phyloP scores from a whole-genome alignment of 331 rosid species.

The Acacia concinna region DNA sequence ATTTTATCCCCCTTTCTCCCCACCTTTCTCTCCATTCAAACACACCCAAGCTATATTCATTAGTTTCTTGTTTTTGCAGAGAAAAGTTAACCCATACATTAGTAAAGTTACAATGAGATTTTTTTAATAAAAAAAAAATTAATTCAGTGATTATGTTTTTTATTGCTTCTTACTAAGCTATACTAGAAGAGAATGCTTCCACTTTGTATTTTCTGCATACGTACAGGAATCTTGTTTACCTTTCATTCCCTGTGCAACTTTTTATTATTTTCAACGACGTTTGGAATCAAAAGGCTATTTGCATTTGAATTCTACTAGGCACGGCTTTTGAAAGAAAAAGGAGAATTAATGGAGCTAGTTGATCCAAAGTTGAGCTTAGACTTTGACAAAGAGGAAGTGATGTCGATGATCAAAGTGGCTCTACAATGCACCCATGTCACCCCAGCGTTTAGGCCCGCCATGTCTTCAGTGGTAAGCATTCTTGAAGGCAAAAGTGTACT shows the following conservation, averaged over 20 bases:
- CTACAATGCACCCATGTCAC: slow-evolving; percentile 57
- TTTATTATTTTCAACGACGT: background rate
- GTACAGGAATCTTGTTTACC: no score
- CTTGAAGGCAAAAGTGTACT: slow-evolving; percentile 53
- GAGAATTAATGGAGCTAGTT: slow-evolving; percentile 57
- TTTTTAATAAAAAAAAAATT: background rate
- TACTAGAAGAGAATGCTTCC: background rate
- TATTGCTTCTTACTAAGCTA: background rate
- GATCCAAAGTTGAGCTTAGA: slow-evolving; percentile 55
- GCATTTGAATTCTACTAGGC: slow-evolving; percentile 43
- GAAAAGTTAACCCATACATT: background rate
- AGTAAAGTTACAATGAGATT: background rate
- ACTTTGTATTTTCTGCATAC: background rate
- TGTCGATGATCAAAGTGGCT: slow-evolving; percentile 52
- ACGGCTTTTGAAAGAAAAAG: slow-evolving; percentile 45
- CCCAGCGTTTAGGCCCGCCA: slow-evolving; percentile 55
- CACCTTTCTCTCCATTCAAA: no score
- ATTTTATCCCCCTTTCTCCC: no score
- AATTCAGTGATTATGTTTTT: background rate
- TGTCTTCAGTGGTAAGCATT: slow-evolving; percentile 69
- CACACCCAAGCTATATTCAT: background rate
- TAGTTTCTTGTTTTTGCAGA: background rate
- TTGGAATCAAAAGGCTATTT: background rate
- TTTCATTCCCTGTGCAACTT: background rate
- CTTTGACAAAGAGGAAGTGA: slow-evolving; percentile 44